Percentiles rank a stretch among this genome's conserved stretches.
phyloP scores from a whole-genome alignment of 306 rosid species.

The Prinsepia uniflora region DNA sequence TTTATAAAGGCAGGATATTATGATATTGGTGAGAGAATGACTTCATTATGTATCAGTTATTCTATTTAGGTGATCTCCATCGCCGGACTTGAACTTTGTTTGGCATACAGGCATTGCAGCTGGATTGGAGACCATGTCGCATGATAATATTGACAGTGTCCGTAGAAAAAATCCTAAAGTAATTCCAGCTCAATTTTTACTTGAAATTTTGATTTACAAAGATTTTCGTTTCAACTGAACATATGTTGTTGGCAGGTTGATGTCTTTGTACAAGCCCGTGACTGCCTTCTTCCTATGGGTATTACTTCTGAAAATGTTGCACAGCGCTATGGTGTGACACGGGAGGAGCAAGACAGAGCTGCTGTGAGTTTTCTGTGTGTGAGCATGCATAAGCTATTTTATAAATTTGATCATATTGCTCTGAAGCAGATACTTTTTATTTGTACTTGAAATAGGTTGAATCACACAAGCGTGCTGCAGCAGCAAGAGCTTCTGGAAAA shows the following conservation, averaged over 20 bases:
- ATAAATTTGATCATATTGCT: background rate
- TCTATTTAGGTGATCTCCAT: background rate
- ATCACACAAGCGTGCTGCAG: slow-evolving; percentile 87
- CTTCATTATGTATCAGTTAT: background rate
- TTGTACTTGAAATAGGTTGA: slow-evolving; percentile 48
- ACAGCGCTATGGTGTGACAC: slow-evolving; percentile 63
- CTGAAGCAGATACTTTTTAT: background rate
- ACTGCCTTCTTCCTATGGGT: slow-evolving; percentile 93
- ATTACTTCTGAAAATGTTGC: slow-evolving; percentile 93
- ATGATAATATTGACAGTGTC: slow-evolving; percentile 30
- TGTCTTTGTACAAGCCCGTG: slow-evolving; percentile 61
- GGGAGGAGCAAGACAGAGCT: slow-evolving; percentile 85
- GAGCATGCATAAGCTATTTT: slow-evolving; percentile 12
- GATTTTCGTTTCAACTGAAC: slow-evolving; percentile 14
- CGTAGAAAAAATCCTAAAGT: slow-evolving; percentile 60
- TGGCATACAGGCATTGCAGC: slow-evolving; percentile 73
- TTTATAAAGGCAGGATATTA: slow-evolving; percentile 78
- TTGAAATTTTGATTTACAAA: background rate
- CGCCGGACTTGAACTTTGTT: slow-evolving; percentile 15
- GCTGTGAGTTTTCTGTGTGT: slow-evolving; percentile 60
- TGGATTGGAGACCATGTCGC: slow-evolving; percentile 77
- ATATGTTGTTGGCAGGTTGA: slow-evolving; percentile 39
- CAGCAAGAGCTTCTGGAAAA: slow-evolving; percentile 74
- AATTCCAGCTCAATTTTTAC: slow-evolving; percentile 1
- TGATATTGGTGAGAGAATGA: slow-evolving; percentile 59